Percentiles rank a stretch among this genome's conserved stretches.
phyloP scores from a whole-genome alignment of 768 basidiomycete species.

The Hygrophoropsis aurantiaca region DNA sequence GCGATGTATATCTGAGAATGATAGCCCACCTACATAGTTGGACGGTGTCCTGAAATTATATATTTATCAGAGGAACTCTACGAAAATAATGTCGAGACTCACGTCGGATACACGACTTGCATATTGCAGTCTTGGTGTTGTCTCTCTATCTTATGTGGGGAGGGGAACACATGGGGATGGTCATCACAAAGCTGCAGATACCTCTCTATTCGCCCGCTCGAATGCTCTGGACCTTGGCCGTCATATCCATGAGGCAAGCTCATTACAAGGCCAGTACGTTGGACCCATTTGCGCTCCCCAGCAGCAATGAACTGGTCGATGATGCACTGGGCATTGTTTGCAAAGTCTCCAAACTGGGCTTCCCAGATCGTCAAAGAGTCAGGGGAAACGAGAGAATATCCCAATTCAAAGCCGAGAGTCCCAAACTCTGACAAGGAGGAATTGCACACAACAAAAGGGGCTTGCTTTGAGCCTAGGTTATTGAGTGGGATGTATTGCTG shows the following conservation, averaged over 20 bases:
- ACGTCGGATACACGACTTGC: slow-evolving; percentile 94
- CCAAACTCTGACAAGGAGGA: slow-evolving; percentile 91
- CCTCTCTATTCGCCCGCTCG: slow-evolving; percentile 83
- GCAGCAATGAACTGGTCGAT: slow-evolving; percentile 95
- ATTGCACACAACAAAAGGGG: slow-evolving; percentile 87
- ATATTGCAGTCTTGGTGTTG: slow-evolving; percentile 97
- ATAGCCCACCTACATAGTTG: slow-evolving; percentile 63
- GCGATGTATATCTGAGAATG: neutral
- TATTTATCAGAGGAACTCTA: no score
- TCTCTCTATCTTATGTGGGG: slow-evolving; percentile 78
- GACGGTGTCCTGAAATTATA: slow-evolving; percentile 70
- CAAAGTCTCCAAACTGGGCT: slow-evolving; percentile 94
- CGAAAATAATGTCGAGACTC: slow-evolving; percentile 25
- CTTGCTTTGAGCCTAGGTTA: slow-evolving; percentile 80
- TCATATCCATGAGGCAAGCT: slow-evolving; percentile 90
- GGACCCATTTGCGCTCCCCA: slow-evolving; percentile 92
- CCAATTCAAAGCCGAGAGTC: slow-evolving; percentile 89
- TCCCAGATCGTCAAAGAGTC: slow-evolving; percentile 90
- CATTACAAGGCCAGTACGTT: slow-evolving; percentile 83
- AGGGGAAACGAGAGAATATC: slow-evolving; percentile 92
- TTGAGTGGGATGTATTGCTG: slow-evolving; percentile 81
- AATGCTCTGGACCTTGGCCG: slow-evolving; percentile 94
- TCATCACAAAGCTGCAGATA: slow-evolving; percentile 96
- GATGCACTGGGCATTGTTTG: slow-evolving; percentile 90
- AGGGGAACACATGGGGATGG: slow-evolving; percentile 84